phyloP scores from a whole-genome alignment of 2,329 filamentous ascomycete species.

The Lasiodiplodia hormozganensis region DNA sequence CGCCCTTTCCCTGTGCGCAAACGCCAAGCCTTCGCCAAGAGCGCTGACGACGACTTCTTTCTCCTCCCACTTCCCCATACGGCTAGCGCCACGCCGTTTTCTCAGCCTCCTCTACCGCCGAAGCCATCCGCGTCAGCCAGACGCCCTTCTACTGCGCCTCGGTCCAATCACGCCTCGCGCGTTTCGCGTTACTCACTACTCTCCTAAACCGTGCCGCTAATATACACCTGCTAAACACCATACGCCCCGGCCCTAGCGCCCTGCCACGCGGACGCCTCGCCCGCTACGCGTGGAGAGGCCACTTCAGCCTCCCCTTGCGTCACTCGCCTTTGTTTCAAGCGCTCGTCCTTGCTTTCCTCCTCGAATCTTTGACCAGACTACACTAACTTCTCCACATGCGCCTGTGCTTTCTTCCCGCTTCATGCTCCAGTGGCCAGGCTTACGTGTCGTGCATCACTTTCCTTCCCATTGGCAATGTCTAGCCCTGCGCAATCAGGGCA shows the following conservation, averaged over 20 bases:
- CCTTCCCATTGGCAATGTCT: constrained; percentile 11
- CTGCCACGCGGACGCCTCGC: neutral
- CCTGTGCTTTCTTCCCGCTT: constrained; percentile 7
- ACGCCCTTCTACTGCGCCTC: neutral
- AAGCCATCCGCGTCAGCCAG: constrained; percentile 10
- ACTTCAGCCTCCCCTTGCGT: neutral
- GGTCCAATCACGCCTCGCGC: neutral
- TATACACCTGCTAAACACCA: constrained; percentile 6
- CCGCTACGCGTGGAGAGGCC: neutral
- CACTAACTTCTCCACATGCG: constrained; percentile 9
- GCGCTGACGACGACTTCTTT: constrained; percentile 23
- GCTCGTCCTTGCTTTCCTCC: neutral
- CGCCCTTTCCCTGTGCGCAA: neutral
- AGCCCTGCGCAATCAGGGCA: neutral
- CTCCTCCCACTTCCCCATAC: constrained; percentile 2
- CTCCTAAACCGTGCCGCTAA: neutral
- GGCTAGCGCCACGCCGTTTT: constrained; percentile 1
- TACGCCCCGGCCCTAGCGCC: constrained; percentile 1
- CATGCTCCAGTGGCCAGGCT: constrained; percentile 10
- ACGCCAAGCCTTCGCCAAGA: constrained; percentile 21
- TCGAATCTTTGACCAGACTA: neutral
- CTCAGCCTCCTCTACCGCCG: constrained; percentile 15
- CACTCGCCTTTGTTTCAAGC: neutral
- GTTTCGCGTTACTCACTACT: neutral
- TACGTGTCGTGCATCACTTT: constrained; percentile 15